phyloP scores from a whole-genome alignment of 2,329 filamentous ascomycete genomes.

The Nemania sp. region DNA sequence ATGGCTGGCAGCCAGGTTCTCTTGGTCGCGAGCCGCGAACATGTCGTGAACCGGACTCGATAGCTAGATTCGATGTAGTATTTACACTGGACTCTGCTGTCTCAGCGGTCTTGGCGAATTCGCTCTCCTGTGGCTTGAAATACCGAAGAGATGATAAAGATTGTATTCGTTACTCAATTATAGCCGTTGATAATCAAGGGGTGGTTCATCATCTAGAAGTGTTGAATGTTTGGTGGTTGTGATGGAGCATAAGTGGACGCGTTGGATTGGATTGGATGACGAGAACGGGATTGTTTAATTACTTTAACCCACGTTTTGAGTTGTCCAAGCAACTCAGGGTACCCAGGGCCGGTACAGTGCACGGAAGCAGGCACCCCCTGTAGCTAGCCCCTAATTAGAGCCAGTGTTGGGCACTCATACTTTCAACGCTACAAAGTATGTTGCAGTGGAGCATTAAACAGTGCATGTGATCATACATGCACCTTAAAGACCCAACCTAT shows the following conservation, averaged over 20 bases:
- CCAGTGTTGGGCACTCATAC: too few species aligned
- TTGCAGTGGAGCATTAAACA: too few species aligned
- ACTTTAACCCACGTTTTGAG: constrained; percentile 8
- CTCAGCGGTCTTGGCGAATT: constrained; percentile 4
- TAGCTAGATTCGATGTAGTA: constrained; percentile 3
- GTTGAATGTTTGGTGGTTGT: constrained; percentile 15
- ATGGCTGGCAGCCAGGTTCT: constrained; percentile 79
- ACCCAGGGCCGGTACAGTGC: not conserved
- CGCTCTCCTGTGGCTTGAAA: not conserved
- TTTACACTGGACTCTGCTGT: not conserved
- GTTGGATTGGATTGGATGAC: constrained; percentile 10
- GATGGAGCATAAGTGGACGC: constrained; percentile 14
- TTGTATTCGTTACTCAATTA: constrained; percentile 2
- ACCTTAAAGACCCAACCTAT: too few species aligned
- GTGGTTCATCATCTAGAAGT: constrained; percentile 6
- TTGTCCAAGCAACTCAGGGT: constrained; percentile 28
- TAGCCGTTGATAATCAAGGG: not conserved
- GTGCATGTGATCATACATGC: not conserved
- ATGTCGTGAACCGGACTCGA: constrained; percentile 43
- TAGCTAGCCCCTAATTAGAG: constrained; percentile 1
- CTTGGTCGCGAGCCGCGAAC: constrained; percentile 82
- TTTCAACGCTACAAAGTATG: too few species aligned
- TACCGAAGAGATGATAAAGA: constrained; percentile 2
- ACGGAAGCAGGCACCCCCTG: constrained; percentile 3
- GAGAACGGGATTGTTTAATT: constrained; percentile 26